A percentile compares a stretch with the other conserved stretches of the same genome.
phyloP scores from a whole-genome alignment of 768 basidiomycete species.

The Lactarius evosmus region DNA sequence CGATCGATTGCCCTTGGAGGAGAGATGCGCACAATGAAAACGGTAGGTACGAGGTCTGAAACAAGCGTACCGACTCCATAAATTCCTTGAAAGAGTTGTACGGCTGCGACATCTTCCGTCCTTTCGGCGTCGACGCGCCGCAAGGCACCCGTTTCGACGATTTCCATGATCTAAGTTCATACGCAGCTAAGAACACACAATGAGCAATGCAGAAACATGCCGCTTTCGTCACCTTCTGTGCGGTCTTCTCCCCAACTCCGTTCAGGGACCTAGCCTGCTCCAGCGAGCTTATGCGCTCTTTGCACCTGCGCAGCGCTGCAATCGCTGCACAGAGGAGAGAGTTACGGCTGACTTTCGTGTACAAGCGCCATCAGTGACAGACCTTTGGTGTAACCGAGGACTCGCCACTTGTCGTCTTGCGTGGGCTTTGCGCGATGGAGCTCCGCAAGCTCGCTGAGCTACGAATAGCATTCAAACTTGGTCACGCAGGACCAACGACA shows the following conservation, averaged over 20 bases:
- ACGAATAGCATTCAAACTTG: constrained; percentile 6
- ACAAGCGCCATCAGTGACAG: constrained; percentile 25
- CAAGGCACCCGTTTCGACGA: constrained; percentile 69
- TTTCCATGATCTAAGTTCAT: constrained; percentile 67
- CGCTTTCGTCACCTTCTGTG: constrained; percentile 51
- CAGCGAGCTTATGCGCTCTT: constrained; percentile 53
- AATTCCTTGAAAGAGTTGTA: constrained; percentile 67
- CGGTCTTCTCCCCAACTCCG: constrained; percentile 74
- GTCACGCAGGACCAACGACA: background rate
- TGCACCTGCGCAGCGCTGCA: constrained; percentile 51
- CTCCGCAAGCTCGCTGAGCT: constrained; percentile 66
- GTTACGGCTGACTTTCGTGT: background rate
- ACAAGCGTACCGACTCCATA: constrained; percentile 74
- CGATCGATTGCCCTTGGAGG: constrained; percentile 54
- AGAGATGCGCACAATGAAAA: background rate
- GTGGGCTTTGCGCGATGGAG: constrained; percentile 60
- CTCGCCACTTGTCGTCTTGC: constrained; percentile 67
- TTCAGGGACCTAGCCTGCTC: constrained; percentile 57
- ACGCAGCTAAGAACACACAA: background rate
- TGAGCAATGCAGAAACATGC: background rate
- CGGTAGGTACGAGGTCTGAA: no score
- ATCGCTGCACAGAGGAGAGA: constrained; percentile 44
- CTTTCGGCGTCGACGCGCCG: constrained; percentile 63
- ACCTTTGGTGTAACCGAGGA: constrained; percentile 65
- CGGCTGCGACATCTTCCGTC: constrained; percentile 57